A percentile compares a stretch with the other conserved stretches of the same genome.
phyloP scores from a whole-genome alignment of 2,329 filamentous ascomycete genomes.

The Epichloe aotearoae region DNA sequence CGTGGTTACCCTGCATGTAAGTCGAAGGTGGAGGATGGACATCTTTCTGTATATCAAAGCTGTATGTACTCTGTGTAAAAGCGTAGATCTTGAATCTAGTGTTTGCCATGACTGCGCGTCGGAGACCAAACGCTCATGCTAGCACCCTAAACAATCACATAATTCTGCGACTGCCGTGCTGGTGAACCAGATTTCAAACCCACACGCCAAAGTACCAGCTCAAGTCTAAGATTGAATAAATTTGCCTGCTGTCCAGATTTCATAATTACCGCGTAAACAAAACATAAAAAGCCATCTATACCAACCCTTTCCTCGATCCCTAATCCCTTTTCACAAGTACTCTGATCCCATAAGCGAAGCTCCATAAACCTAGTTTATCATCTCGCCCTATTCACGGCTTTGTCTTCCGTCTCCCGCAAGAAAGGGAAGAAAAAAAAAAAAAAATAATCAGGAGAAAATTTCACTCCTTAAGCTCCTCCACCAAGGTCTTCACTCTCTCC shows the following conservation, averaged over 20 bases:
- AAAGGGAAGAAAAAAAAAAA: background rate
- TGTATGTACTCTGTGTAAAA: no score
- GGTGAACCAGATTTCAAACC: background rate
- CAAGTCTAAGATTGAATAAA: background rate
- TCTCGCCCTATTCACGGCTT: no score
- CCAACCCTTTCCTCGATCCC: background rate
- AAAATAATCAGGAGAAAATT: background rate
- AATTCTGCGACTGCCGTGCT: no score
- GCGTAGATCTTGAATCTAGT: no score
- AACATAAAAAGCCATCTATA: background rate
- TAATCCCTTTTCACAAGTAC: background rate
- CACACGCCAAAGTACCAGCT: no score
- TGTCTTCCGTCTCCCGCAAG: background rate
- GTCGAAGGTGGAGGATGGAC: background rate
- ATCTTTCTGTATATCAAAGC: no score
- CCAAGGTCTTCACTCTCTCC: constrained; percentile 60
- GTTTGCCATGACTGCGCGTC: no score
- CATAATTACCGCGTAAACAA: background rate
- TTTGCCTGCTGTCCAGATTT: background rate
- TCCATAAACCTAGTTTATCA: no score
- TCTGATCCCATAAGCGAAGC: background rate
- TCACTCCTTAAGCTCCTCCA: constrained; percentile 30
- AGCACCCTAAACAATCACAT: no score
- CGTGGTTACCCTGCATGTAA: constrained; percentile 1
- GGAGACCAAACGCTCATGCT: no score